Percentiles rank a stretch among this genome's conserved stretches.
Conservation (phyloP, 78 protist genomes). For the Pigoraptor vietnamica region DNA sequence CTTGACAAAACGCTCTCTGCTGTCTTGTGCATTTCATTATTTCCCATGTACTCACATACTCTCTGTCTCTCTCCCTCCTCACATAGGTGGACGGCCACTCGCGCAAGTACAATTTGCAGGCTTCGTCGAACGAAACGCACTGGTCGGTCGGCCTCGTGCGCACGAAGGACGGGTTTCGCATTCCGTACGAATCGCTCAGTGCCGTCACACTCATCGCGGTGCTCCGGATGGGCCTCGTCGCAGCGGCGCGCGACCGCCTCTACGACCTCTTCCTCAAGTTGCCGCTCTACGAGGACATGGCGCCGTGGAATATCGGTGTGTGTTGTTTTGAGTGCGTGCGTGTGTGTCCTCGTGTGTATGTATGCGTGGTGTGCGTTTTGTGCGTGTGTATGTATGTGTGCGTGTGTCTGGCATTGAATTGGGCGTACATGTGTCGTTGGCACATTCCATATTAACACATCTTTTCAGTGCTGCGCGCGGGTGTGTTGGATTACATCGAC, state of each 20-base stretch:
- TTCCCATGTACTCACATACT: too few relatives aligned
- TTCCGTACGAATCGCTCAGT: background rate
- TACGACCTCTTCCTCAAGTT: background rate
- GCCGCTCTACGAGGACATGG: slow-evolving; percentile 8
- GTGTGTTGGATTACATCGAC: background rate
- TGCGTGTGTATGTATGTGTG: background rate
- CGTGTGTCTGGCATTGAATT: background rate
- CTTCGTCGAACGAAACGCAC: too few relatives aligned
- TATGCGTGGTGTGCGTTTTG: background rate
- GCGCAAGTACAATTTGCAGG: background rate
- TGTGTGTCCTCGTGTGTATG: background rate
- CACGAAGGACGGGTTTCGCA: background rate
- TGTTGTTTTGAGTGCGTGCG: background rate
- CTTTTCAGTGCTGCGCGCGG: background rate
- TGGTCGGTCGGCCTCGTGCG: background rate
- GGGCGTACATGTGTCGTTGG: too few relatives aligned
- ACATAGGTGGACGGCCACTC: background rate
- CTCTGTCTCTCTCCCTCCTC: background rate
- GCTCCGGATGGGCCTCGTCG: background rate
- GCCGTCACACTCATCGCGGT: slow-evolving; percentile 5
- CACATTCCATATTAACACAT: too few relatives aligned
- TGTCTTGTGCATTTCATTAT: background rate
- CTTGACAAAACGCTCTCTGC: background rate
- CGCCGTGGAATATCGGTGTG: slow-evolving; percentile 17
- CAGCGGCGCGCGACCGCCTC: background rate